Base-by-base conservation (phyloP, 2,329 filamentous ascomycete genomes). In the Fusarium abutilonis region DNA sequence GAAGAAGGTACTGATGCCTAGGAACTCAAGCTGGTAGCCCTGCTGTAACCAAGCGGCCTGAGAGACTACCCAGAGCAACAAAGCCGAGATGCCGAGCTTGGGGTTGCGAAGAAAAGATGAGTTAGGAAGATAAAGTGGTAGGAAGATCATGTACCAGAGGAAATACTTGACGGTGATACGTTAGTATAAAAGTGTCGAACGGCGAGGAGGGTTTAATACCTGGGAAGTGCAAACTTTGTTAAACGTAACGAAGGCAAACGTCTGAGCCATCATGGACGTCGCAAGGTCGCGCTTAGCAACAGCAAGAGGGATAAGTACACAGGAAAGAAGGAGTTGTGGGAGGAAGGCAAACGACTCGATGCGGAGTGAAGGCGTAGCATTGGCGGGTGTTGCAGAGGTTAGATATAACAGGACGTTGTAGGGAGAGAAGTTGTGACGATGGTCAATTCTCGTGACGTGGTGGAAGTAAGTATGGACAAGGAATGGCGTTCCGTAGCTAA, bases 161-260 rank as follows among this genome's bases (percentile, higher is more conserved):
- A 99, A 99, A 75, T 99, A 99, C 92, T 29, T 97, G 10, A 28
- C 23, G 11, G 15, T 13, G 1, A 2, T 6, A 14, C n/a, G 48
- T 72, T 32, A 73, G 64, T 34, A 38, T 11, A 23, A 13, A 40
- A 17, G 15, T 9, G 14, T 34, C 10, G 4, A 17, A 26, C 14
- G 15, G 29, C 5, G 9, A 10, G n/a, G 15, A 32, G 15, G 21
- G 0, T 17, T 39, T 73, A 83, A 63, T 84, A 95, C 92, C 84
- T 98, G 94, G 72, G 93, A 97, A 4, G 95, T 99, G 83, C 94
- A 98, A 61, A 99, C 95, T 80, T 99, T 99, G 79, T 99, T 99
- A 70, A 98, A 98, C 0, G 93, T 89, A 4, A 98, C 95, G 76
- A 99, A 99, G 0, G 94, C 92, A 77, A 97, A 97, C 0, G 95